Percentiles rank a stretch among this genome's conserved stretches.
phyloP scores from a whole-genome alignment of 2,329 filamentous ascomycete species.

The Colletotrichum plurivorum region DNA sequence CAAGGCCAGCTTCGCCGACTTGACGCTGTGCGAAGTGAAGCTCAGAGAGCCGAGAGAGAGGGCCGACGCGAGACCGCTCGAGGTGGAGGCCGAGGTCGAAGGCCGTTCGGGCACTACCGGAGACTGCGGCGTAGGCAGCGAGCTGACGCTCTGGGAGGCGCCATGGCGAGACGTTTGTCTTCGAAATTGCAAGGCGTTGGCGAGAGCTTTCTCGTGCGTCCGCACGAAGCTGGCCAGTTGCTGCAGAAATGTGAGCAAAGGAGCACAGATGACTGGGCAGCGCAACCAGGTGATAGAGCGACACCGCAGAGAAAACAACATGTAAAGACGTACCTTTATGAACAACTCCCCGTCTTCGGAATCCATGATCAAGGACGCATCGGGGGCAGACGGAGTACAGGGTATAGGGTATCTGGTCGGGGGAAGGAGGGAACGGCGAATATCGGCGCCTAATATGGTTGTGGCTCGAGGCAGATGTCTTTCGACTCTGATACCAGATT shows the following conservation, averaged over 20 bases:
- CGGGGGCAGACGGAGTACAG: slow-evolving; percentile 43
- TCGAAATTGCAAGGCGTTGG: slow-evolving; percentile 92
- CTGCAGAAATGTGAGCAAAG: slow-evolving; percentile 60
- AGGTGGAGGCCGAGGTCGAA: slow-evolving; percentile 77
- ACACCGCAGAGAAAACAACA: not conserved
- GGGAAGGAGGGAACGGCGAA: slow-evolving; percentile 33
- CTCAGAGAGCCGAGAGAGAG: slow-evolving; percentile 88
- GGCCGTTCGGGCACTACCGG: slow-evolving; percentile 71
- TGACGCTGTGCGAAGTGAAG: slow-evolving; percentile 87
- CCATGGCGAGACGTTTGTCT: slow-evolving; percentile 81
- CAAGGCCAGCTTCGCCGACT: slow-evolving; percentile 91
- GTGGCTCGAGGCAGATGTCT: slow-evolving; percentile 27
- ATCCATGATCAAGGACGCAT: slow-evolving; percentile 79
- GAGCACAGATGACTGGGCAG: not conserved
- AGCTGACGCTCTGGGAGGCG: slow-evolving; percentile 75
- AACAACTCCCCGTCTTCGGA: slow-evolving; percentile 92
- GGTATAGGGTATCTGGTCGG: slow-evolving; percentile 39
- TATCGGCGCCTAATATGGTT: slow-evolving; percentile 35
- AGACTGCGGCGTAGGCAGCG: slow-evolving; percentile 68
- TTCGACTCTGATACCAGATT: slow-evolving; percentile 27
- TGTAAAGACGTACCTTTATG: slow-evolving; percentile 76
- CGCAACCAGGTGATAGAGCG: not conserved
- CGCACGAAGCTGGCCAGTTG: slow-evolving; percentile 97
- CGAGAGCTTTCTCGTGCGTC: slow-evolving; percentile 96
- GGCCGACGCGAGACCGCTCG: slow-evolving; percentile 84